Base-by-base conservation (phyloP, 352 stramenopile genomes). In the Globisporangium nagaii region DNA sequence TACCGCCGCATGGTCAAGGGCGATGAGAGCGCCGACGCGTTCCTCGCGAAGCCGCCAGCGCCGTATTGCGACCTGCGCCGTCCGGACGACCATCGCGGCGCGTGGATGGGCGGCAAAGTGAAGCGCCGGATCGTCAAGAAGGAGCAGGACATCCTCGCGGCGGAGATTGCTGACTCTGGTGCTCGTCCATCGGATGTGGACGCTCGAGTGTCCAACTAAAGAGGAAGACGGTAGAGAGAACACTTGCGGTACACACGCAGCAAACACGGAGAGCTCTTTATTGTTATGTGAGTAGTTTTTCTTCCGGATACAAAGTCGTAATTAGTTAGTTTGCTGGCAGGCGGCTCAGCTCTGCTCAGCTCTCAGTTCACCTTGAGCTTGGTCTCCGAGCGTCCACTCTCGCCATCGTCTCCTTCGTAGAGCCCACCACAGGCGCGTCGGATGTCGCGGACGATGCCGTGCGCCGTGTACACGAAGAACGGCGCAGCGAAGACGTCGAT, bases 31-130 rank as follows among this genome's bases (percentile, higher is more conserved):
- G 46, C 52, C 9, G 59, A 71, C 6, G 47, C 39, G 17, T 54
- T 71, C 28, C 36, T 74, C 15, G 28, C 43, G 4, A 45, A 24
- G 2, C 62, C 66, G 9, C 62, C 66, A 1, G 53, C 54, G 10
- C 43, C 60, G 17, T 71, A 60, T 28, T 53, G 50, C 13, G 66
- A 74, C 24, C 34, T 74, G 51, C 62, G 66, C 15, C 66, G 66
- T 10, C 59, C 66, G 0, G 56, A 74, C 20, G 66, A 68, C 41
- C 66, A 74, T 44, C 66, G 66, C 28, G 60, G 57, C 12, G 62
- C 66, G 30, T 74, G 66, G 66, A 74, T 74, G 63, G 66, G 53
- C 30, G 59, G 55, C 48, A 70, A 67, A 45, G 51, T 69, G 35
- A 61, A 56, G 20, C 59, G 63, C 22, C 47, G 48, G 30, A 63